phyloP scores from a whole-genome alignment of 108 stramenopile genomes.

The Skeletonema potamos region DNA sequence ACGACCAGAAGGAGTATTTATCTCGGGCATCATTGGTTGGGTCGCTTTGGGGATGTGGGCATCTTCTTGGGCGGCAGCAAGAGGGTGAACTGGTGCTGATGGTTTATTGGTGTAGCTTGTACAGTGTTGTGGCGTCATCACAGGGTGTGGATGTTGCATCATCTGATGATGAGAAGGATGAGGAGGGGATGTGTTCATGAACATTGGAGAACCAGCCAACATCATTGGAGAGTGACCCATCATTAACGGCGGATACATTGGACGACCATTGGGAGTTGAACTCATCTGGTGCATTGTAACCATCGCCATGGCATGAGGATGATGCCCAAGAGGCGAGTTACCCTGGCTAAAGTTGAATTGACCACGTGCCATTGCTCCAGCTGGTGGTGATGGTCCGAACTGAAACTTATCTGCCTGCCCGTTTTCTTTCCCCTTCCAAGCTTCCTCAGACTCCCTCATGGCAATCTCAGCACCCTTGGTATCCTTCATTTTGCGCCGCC shows the following conservation, averaged over 20 bases:
- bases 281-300: not conserved
- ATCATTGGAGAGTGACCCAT: not conserved
- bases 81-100: not conserved
- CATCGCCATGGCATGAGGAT: not conserved
- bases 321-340: not conserved
- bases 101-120: not conserved
- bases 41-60: not conserved
- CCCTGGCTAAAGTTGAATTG: not conserved
- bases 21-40: not conserved
- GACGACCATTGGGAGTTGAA: not conserved
- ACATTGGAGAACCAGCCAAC: not conserved
- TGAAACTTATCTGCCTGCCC: not conserved
- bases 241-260: not conserved
- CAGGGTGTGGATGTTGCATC: not conserved
- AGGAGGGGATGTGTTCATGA: not conserved
- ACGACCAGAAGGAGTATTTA: not conserved
- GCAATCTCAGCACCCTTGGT: constrained; percentile 70
- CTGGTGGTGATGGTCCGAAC: not conserved
- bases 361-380: not conserved
- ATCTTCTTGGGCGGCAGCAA: not conserved
- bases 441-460: constrained; percentile 65
- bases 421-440: constrained; percentile 50
- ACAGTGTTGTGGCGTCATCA: not conserved
- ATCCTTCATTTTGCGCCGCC: constrained; percentile 85
- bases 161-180: not conserved